Percentiles rank a stretch among this genome's conserved stretches.
These are phyloP conservation scores for Colletotrichum somersetense DNA, from an alignment of 2,329 filamentous ascomycete species.

Conservation along the genomic window DNA sequence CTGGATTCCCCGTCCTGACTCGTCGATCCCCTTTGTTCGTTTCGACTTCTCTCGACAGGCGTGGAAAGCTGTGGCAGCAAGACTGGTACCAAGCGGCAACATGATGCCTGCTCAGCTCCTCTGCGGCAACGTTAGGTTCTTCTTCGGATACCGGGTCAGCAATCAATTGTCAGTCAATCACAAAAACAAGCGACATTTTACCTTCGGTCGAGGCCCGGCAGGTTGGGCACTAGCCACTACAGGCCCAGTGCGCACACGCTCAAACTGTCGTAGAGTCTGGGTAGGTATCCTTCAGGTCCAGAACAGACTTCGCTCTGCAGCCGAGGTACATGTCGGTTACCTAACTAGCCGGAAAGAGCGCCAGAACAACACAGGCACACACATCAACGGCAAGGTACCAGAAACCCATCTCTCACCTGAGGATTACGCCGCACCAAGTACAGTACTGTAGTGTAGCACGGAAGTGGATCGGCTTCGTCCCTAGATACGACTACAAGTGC, in stretches of 20 bases:
- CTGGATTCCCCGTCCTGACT: slow-evolving; percentile 14
- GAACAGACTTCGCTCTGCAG: slow-evolving; percentile 19
- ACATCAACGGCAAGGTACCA: slow-evolving; percentile 7
- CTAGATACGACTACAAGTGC: slow-evolving; percentile 18
- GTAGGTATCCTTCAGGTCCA: slow-evolving; percentile 30
- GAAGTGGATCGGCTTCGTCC: slow-evolving; percentile 34
- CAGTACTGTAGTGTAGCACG: slow-evolving; percentile 14
- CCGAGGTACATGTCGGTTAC: slow-evolving; percentile 18
- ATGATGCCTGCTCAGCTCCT: slow-evolving; percentile 7
- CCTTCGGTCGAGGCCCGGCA: slow-evolving; percentile 31
- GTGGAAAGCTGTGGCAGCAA: neutral
- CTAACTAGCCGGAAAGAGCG: neutral
- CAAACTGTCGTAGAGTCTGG: slow-evolving; percentile 11
- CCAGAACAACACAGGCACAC: neutral
- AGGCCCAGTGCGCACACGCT: slow-evolving; percentile 28
- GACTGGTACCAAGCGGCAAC: neutral
- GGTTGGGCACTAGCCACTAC: slow-evolving; percentile 33
- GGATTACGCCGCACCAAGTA: slow-evolving; percentile 12
- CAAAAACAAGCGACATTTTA: slow-evolving; percentile 37
- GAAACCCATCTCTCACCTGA: slow-evolving; percentile 31
- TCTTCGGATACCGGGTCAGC: slow-evolving; percentile 23
- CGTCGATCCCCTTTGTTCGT: neutral
- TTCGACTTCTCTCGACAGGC: slow-evolving; percentile 4
- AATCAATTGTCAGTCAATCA: slow-evolving; percentile 26
- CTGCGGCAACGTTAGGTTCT: slow-evolving; percentile 15